Conservation (phyloP, 306 rosid species). For the Trifolium subterraneum region DNA sequence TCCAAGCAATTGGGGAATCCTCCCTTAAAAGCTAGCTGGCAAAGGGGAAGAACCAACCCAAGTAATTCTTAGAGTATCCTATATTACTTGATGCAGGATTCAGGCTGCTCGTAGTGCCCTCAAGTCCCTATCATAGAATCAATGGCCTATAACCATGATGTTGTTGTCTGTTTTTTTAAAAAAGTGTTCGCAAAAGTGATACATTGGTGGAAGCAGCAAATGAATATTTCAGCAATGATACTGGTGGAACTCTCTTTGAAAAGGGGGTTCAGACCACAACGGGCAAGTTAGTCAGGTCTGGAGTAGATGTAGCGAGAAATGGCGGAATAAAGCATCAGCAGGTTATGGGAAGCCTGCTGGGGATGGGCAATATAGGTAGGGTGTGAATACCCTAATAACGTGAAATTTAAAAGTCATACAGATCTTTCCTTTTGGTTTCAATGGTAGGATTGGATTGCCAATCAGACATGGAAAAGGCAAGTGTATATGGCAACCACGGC, state of each 20-base stretch:
- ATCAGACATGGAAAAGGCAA: neutral
- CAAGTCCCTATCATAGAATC: neutral
- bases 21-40: too few relatives aligned
- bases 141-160: neutral
- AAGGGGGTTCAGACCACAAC: neutral
- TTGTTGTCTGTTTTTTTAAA: neutral
- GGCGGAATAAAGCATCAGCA: neutral
- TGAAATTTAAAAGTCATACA: neutral
- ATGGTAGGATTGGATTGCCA: neutral
- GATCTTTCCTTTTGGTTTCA: conserved; percentile 21
- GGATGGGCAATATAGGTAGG: neutral
- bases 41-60: too few relatives aligned
- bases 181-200: too few relatives aligned
- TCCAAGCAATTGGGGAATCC: too few relatives aligned
- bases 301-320: neutral
- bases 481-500: neutral
- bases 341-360: neutral
- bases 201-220: too few relatives aligned
- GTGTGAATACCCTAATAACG: neutral
- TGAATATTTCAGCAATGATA: neutral
- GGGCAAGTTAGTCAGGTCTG: neutral
- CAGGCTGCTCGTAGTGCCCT: too few relatives aligned
- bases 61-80: too few relatives aligned
- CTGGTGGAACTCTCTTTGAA: neutral
- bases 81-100: too few relatives aligned